Base-by-base conservation (phyloP, 305 asterid genomes). In the Nicotiana rustica region DNA sequence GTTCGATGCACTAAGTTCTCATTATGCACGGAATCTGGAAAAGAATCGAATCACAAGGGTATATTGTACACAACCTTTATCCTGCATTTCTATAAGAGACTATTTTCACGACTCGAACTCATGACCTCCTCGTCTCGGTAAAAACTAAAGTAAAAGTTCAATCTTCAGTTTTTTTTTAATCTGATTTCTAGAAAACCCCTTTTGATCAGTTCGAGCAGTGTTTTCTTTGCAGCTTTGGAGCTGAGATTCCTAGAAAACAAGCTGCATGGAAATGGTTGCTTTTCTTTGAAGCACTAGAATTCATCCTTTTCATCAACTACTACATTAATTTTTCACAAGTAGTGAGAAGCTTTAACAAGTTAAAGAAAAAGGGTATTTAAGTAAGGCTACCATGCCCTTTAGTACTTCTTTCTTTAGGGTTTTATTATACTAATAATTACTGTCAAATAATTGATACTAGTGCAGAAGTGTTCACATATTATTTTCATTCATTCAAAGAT, bases 301-400 rank as follows among this genome's bases (percentile, higher is more conserved):
- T 65, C 7, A 65, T 29, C 69, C 12, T 71, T 71, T 25, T 57
- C 64, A 25, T 73, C 64, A 52, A 49, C 79, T 14, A 14, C 64
- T 52, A 14, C 44, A 71, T 47, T 35, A 49, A 8, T 7, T 49
- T 75, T 75, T 52, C 25, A 71, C 80, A 70, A 73, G 44, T 49
- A 25, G 44, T 49, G 44, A 73, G 79, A 75, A 75, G 64, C 29
- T 25, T 49, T 75, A 29, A 75, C 44, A 75, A 75, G 44, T 49
- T 49, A 75, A 75, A 33, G 14, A 49, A 25, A 14, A 85, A 61
- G 93, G 92, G 89, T 84, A 89, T 85, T 86, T 86, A 56, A 81
- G 92, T 88, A 87, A 89, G 66, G 85, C 33, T 82, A 79, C 68
- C 69, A 66, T 19, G 78, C 14, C 78, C 78, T 70, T 41, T 44